A percentile compares a stretch with the other conserved stretches of the same genome.
phyloP scores from a whole-genome alignment of 2,329 filamentous ascomycete species.

The Dactylonectria macrodidyma region DNA sequence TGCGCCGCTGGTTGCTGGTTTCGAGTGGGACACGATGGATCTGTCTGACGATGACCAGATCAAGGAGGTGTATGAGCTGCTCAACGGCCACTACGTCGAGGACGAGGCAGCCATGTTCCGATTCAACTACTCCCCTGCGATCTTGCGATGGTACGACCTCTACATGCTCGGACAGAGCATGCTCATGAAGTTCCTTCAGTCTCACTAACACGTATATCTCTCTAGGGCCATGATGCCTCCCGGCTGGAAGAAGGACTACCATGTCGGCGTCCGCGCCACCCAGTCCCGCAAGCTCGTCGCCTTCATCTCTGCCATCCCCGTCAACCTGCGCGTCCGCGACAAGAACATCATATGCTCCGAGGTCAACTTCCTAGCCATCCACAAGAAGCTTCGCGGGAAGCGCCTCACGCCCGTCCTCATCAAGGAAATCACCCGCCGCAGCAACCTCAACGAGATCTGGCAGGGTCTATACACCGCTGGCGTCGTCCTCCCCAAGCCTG shows the following conservation, averaged over 20 bases:
- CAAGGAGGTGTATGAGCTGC: slow-evolving; percentile 90
- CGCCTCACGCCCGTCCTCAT: slow-evolving; percentile 94
- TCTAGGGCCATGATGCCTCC: slow-evolving; percentile 91
- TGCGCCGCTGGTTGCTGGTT: slow-evolving; percentile 81
- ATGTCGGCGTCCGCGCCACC: slow-evolving; percentile 90
- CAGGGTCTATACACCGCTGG: slow-evolving; percentile 98
- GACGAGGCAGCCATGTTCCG: slow-evolving; percentile 97
- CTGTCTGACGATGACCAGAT: slow-evolving; percentile 83
- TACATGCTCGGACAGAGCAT: too few species aligned
- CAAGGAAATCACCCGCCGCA: slow-evolving; percentile 95
- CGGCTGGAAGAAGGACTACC: slow-evolving; percentile 95
- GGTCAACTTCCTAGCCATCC: slow-evolving; percentile 98
- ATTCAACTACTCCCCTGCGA: slow-evolving; percentile 93
- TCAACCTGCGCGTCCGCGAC: slow-evolving; percentile 84
- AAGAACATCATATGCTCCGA: slow-evolving; percentile 85
- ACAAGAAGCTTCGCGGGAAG: slow-evolving; percentile 97
- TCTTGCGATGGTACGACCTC: slow-evolving; percentile 83
- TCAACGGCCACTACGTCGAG: slow-evolving; percentile 96
- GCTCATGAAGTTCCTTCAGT: neutral
- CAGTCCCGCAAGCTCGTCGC: slow-evolving; percentile 91
- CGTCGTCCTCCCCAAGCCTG: slow-evolving; percentile 89
- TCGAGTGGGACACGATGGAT: slow-evolving; percentile 96
- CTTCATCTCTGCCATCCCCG: slow-evolving; percentile 95
- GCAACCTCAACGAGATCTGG: slow-evolving; percentile 88
- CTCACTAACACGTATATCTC: slow-evolving; percentile 25